Evolutionary conservation across 495 filamentous ascomycete genomes (phyloP).

Genomic region (Aspergillus hancockii): DNA sequence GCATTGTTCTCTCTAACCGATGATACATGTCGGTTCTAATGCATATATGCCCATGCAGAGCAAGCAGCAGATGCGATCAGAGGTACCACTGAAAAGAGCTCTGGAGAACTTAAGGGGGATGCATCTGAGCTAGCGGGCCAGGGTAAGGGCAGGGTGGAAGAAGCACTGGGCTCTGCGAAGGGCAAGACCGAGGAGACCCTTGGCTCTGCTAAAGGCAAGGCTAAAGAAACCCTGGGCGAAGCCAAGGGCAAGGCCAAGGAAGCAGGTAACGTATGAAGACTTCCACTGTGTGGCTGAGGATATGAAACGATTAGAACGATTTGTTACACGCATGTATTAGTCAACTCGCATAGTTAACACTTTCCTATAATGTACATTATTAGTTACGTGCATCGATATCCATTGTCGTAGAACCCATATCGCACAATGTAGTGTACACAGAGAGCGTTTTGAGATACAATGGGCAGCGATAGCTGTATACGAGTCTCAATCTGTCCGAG

Average conservation of each 20-base stretch:
- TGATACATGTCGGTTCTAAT: conserved; percentile 4
- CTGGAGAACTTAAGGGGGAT: conserved; percentile 40
- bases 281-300: background rate
- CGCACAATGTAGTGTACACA: background rate
- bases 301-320: background rate
- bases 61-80: conserved; percentile 45
- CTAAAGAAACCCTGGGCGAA: conserved; percentile 35
- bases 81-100: conserved; percentile 35
- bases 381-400: background rate
- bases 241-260: conserved; percentile 24
- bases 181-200: conserved; percentile 41
- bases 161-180: conserved; percentile 44
- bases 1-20: background rate
- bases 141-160: conserved; percentile 42
- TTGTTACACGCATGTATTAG: background rate
- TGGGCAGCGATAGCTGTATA: background rate
- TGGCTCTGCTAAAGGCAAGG: conserved; percentile 44
- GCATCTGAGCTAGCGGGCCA: conserved; percentile 37
- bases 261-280: background rate
- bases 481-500: conserved; percentile 25
- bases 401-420: no score
- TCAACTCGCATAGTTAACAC: background rate
- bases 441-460: background rate
- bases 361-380: background rate
- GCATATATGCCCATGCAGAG: conserved; percentile 33